Evolutionary conservation across 495 filamentous ascomycete species (phyloP).

Genomic region (Penicillium fimorum): DNA sequence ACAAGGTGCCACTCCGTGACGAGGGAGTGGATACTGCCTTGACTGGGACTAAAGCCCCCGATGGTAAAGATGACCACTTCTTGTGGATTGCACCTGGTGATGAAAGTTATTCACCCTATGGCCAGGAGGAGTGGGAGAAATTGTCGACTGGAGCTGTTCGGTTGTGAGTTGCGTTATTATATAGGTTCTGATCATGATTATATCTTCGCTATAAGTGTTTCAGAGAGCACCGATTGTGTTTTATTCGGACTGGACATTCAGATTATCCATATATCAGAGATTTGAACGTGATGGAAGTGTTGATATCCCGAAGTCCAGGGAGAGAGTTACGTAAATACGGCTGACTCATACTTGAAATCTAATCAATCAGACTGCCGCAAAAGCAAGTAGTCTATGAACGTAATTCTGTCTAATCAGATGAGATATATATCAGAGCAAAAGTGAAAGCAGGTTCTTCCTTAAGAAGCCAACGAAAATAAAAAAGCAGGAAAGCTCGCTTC

Average conservation of each 20-base stretch:
- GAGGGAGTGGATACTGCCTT: slow-evolving; percentile 65
- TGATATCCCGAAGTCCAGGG: too few relatives aligned
- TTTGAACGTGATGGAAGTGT: too few relatives aligned
- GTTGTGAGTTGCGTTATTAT: slow-evolving; percentile 32
- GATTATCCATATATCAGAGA: too few relatives aligned
- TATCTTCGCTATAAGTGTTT: too few relatives aligned
- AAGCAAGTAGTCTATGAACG: background rate
- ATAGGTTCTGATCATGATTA: too few relatives aligned
- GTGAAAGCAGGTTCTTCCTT: background rate
- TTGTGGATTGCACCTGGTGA: slow-evolving; percentile 56
- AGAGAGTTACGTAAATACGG: background rate
- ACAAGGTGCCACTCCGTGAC: slow-evolving; percentile 69
- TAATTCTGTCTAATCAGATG: background rate
- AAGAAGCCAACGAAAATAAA: background rate
- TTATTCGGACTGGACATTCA: too few relatives aligned
- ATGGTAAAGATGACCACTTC: slow-evolving; percentile 47
- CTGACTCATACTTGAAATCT: background rate
- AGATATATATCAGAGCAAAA: background rate
- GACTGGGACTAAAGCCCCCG: slow-evolving; percentile 47
- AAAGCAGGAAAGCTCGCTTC: slow-evolving; percentile 8
- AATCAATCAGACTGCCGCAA: background rate
- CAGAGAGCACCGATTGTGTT: too few relatives aligned
- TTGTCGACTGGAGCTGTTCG: slow-evolving; percentile 51
- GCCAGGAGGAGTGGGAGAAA: slow-evolving; percentile 54
- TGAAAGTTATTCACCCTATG: slow-evolving; percentile 58